Evolutionary conservation across 192 early-diverging fungal genomes (phyloP), one percentile per base, ranked within the genome.

Genomic region (Entomortierella parvispora): DNA sequence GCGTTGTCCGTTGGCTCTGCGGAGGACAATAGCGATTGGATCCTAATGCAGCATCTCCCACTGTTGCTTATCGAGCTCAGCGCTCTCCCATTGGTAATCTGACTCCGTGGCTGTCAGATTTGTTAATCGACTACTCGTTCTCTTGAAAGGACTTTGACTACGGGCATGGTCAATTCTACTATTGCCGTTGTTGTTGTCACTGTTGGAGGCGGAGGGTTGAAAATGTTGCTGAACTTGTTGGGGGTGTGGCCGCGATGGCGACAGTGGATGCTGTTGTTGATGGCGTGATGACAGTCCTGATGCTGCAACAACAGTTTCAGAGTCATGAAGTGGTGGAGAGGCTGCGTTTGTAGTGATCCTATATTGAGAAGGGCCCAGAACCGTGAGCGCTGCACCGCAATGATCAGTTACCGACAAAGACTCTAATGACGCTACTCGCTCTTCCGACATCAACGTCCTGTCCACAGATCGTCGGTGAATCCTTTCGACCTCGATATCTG

Each of bases 1-100:
- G n/a, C n/a, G n/a, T n/a, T n/a, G n/a, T n/a, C n/a, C n/a, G n/a
- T n/a, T n/a, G n/a, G n/a, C n/a, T n/a, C n/a, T n/a, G n/a, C n/a
- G n/a, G n/a, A n/a, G n/a, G n/a, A n/a, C n/a, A n/a, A n/a, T n/a
- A n/a, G n/a, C n/a, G n/a, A n/a, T n/a, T n/a, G n/a, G n/a, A n/a
- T n/a, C n/a, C n/a, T n/a, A n/a, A n/a, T n/a, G n/a, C 62, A 72
- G 5, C 70, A 72, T 72, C 57, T 72, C 70, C 70, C 70, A 72
- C 7, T 54, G 62, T 45, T 72, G 70, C 8, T 52, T 44, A 17
- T 59, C 53, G 34, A 72, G 37, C 26, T 72, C 70, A 3, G 70
- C 70, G 22, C 70, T 72, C 48, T 65, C 70, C 70, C 70, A 72
- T 28, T 65, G 61, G 25, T 72, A 72, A 23, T 72, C 70, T 2